Conservation (phyloP, 192 early-diverging fungal genomes). For the Coemansia aciculifera region DNA sequence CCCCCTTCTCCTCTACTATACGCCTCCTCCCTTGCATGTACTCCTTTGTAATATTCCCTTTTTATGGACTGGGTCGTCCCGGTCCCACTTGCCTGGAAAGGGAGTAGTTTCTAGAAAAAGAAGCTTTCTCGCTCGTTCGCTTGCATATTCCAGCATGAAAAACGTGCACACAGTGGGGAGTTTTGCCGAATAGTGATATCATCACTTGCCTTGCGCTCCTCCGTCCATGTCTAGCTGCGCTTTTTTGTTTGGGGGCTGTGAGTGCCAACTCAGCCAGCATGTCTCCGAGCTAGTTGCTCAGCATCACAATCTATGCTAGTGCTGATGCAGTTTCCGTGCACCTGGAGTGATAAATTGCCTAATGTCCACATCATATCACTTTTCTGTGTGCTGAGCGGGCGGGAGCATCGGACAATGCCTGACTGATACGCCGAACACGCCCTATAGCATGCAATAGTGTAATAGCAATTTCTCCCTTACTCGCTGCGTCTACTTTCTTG, state of each 20-base stretch:
- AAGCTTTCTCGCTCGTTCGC: not conserved
- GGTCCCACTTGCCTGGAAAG: not conserved
- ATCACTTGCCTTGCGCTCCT: not conserved
- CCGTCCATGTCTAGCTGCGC: not conserved
- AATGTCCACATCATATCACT: not conserved
- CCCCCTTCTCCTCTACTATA: not conserved
- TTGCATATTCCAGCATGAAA: not conserved
- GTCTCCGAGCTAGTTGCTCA: not conserved
- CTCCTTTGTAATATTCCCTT: not conserved
- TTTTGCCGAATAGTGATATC: not conserved
- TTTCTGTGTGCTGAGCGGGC: not conserved
- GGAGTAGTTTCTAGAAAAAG: not conserved
- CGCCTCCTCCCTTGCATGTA: not conserved
- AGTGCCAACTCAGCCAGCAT: not conserved
- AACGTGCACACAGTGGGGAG: not conserved
- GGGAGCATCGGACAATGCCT: not conserved
- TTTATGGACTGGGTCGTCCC: not conserved
- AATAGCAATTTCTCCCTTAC: not conserved
- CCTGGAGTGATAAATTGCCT: conserved; percentile 3
- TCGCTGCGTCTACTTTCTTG: not conserved
- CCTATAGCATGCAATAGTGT: not conserved
- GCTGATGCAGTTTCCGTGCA: conserved; percentile 1
- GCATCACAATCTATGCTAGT: not conserved
- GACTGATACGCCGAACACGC: not conserved
- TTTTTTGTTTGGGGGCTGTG: not conserved